Percentiles rank a stretch among this genome's conserved stretches.
Conservation (phyloP, 2,329 filamentous ascomycete species). For the Phaeosphaeria sp. region DNA sequence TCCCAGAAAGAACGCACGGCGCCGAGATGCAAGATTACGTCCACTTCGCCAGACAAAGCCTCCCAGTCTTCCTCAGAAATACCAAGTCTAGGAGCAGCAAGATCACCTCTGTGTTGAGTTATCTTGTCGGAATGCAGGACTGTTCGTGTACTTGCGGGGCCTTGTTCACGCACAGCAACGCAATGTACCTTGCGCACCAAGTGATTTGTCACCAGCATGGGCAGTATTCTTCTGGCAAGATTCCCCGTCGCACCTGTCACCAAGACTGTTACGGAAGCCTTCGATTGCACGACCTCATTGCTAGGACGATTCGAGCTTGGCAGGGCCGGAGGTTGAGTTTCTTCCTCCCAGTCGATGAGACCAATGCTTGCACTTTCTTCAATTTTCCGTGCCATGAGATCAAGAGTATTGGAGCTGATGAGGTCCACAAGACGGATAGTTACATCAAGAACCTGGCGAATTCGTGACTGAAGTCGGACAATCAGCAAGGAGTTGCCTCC, state of each 20-base stretch:
- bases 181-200: conserved; percentile 12
- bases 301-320: neutral
- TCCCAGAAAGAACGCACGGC: conserved; percentile 27
- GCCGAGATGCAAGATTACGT: conserved; percentile 39
- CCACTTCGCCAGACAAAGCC: conserved; percentile 36
- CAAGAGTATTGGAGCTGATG: conserved; percentile 49
- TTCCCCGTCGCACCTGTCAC: too few relatives aligned
- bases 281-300: neutral
- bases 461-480: conserved; percentile 30
- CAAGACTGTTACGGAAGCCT: too few relatives aligned
- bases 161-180: conserved; percentile 32
- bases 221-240: too few relatives aligned
- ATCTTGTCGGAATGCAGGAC: neutral
- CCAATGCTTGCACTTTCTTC: neutral
- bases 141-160: too few relatives aligned
- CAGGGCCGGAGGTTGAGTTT: conserved; percentile 30
- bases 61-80: conserved; percentile 37
- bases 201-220: conserved; percentile 25
- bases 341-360: conserved; percentile 48
- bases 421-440: conserved; percentile 36
- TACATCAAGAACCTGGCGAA: conserved; percentile 28
- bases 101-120: neutral
- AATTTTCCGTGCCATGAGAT: conserved; percentile 47
- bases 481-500: neutral
- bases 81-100: conserved; percentile 41